Conservation (phyloP, 2,329 filamentous ascomycete species). For the Emergomyces orientalis region DNA sequence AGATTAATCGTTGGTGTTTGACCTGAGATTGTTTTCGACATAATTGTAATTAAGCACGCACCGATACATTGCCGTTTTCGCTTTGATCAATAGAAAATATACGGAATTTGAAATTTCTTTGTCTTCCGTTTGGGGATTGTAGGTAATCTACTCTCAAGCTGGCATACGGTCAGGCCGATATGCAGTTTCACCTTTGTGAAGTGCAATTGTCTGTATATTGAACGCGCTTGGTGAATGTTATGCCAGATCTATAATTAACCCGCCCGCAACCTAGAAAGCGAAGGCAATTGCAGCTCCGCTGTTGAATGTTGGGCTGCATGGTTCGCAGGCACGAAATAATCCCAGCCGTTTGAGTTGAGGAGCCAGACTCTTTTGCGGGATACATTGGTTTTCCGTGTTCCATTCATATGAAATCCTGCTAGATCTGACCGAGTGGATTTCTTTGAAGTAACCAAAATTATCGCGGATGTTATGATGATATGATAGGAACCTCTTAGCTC, state of each 20-base stretch:
- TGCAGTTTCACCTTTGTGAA: neutral
- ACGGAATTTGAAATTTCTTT: neutral
- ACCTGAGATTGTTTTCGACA: neutral
- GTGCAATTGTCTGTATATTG: neutral
- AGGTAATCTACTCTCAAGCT: no score
- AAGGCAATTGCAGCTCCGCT: neutral
- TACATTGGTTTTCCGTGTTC: no score
- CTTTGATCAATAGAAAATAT: neutral
- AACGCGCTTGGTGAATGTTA: neutral
- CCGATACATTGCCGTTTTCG: neutral
- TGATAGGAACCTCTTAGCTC: no score
- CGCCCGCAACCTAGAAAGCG: neutral
- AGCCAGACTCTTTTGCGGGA: no score
- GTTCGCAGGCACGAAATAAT: neutral
- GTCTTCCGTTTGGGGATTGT: neutral
- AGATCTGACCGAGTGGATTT: no score
- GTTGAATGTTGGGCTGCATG: neutral
- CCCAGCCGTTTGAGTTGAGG: no score
- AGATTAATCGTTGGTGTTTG: neutral
- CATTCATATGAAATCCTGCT: no score
- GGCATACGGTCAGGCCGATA: neutral
- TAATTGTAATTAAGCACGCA: neutral
- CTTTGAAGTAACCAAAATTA: no score
- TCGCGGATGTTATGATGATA: no score
- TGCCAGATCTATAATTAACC: neutral